Evolutionary conservation across 768 basidiomycete species (phyloP).

Genomic region (Termitomyces sp.): DNA sequence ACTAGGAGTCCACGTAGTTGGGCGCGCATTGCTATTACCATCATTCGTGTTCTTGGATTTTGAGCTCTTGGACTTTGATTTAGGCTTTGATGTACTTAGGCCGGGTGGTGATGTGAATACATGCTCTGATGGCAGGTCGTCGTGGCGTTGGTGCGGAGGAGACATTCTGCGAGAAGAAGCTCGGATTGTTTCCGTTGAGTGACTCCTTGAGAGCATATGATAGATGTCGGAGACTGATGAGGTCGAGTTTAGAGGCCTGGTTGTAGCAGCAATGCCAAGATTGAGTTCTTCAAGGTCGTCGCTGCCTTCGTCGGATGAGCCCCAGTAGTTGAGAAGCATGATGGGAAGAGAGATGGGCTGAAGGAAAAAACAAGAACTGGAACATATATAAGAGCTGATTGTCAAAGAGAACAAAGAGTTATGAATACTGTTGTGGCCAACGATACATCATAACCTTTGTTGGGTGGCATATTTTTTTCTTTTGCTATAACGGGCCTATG

Average conservation of each 20-base stretch:
- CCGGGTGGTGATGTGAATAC: background rate
- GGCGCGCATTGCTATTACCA: background rate
- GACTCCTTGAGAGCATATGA: background rate
- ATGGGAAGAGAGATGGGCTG: background rate
- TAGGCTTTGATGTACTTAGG: background rate
- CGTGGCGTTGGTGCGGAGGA: background rate
- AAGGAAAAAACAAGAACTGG: background rate
- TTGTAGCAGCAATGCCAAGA: background rate
- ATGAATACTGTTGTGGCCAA: background rate
- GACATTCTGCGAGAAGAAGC: background rate
- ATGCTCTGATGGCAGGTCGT: background rate
- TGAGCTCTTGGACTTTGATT: background rate
- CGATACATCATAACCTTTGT: background rate
- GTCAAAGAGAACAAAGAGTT: background rate
- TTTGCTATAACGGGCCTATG: background rate
- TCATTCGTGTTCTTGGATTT: background rate
- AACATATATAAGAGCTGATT: background rate
- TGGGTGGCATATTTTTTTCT: background rate
- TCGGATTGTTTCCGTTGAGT: background rate
- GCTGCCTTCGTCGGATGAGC: background rate
- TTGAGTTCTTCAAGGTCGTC: background rate
- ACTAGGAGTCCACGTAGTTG: background rate
- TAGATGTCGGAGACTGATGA: background rate
- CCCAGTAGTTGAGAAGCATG: background rate
- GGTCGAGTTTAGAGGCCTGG: background rate